Evolutionary conservation across 163 green algal species (phyloP), one percentile per base, ranked within the genome.

Genomic region (Chlamydomonas reinhardtii): DNA sequence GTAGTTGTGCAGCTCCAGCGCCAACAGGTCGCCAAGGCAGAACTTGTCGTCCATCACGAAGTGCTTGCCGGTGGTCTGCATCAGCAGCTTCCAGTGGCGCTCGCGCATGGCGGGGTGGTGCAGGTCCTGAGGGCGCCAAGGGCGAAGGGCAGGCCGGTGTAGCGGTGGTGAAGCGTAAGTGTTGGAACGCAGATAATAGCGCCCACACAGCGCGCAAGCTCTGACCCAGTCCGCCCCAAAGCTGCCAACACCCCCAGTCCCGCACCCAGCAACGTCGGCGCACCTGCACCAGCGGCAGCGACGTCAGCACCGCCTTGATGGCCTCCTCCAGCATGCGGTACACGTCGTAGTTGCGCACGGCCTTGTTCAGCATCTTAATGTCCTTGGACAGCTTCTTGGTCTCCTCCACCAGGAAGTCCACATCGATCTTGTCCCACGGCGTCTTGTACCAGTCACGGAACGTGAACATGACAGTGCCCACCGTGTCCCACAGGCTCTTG

Each of bases 51-150:
- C 94, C 93, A 97, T 96, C 64, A 98, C 22, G 85, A 98, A 97
- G 31, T 94, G 88, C 87, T 97, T 97, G 80, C 94, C 94, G 31
- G 94, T 97, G 31, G 95, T 92, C 89, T 95, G 93, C 89, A 98
- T 97, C 29, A 99, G 94, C 91, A 98, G 94, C 85, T 94, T 93
- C 97, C 97, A 99, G 89, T 99, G 97, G n/a, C 96, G 91, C 43
- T 97, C 94, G 32, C 95, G 93, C 95, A 99, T 99, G 35, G 96
- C 94, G 27, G 97, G 95, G 86, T 98, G 93, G 90, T 97, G 94
- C 87, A 99, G 93, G 76, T 99, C 95, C 74, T 93, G 82, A 20
- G 48, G 48, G 48, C 12, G 48, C 14, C 43, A 54, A 54, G 43
- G 43, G 43, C 43, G 43, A n/a, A n/a, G n/a, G n/a, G n/a, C n/a